Evolutionary conservation across 345 rosid species (phyloP).

Genomic region (Eucalyptus pumila): DNA sequence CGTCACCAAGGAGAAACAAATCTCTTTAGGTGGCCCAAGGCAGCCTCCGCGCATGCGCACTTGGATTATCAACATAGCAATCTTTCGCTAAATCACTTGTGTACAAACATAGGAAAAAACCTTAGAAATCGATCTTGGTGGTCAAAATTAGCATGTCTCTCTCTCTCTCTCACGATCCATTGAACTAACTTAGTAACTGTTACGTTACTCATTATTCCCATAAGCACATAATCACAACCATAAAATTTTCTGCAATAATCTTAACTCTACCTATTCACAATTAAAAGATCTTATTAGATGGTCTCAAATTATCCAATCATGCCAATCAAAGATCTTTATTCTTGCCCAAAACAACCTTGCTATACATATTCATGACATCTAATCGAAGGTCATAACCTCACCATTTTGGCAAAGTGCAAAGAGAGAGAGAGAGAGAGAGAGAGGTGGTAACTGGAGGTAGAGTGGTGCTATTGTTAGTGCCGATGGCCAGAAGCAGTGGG

Average conservation of each 20-base stretch:
- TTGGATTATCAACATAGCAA: not conserved
- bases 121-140: not conserved
- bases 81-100: not conserved
- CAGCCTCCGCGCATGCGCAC: fast-evolving
- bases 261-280: not conserved
- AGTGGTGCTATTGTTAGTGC: not conserved
- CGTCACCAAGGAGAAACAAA: not conserved
- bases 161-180: not conserved
- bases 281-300: not conserved
- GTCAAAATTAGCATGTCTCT: not conserved
- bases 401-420: not conserved
- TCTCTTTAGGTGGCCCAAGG: not conserved
- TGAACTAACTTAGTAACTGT: not conserved
- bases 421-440: not conserved
- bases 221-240: not conserved
- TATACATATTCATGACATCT: not conserved
- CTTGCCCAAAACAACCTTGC: not conserved
- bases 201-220: not conserved
- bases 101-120: not conserved
- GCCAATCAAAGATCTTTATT: not conserved
- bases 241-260: not conserved
- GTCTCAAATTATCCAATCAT: not conserved
- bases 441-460: not conserved
- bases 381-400: not conserved
- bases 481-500: not conserved